Evolutionary conservation across 768 basidiomycete species (phyloP), one percentile per base, ranked within the genome.

Genomic region (Auriscalpium orientale): DNA sequence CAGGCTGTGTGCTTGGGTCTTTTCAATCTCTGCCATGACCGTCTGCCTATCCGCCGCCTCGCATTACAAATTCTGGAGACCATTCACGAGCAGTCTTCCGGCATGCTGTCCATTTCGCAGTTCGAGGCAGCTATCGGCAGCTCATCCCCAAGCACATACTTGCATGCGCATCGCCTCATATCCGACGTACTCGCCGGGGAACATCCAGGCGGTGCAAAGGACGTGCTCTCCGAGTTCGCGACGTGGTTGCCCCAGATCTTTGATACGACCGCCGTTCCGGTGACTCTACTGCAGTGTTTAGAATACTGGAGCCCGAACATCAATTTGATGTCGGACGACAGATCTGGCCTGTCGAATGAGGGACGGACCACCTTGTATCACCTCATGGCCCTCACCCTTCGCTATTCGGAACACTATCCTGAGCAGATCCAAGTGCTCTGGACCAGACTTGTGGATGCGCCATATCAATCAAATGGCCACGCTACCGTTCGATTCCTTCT

Each of bases 261-360:
- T 57, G 74, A 74, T 47, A 65, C 70, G n/a, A 78, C 81, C 8
- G 76, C 60, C 66, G 79, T 63, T 71, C 76, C 75, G 10, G 69
- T 88, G 46, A 72, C 89, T 10, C 74, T 93, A 44, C 73, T 98
- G 3, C 85, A 89, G 67, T 83, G 86, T 64, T 68, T 97, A 55
- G 89, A 91, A 65, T 81, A 83, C 59, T 98, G 95, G 94, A 78
- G 91, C 37, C 76, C 83, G 10, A 82, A 83, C 64, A 80, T 95
- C 66, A 79, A 85, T 56, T 77, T 93, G 20, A 79, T 85, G 69
- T 72, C 75, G 1, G 81, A 84, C 53, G 81, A 82, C 57, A 77
- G 76, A 56, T 75, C 78, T 2, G 72, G 71, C 35, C 70, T 84
- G 4, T 80, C 85, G 0, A 71, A 74, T 44, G 80, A 83, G 46